Base-by-base conservation (phyloP, 192 early-diverging fungal species). In the Chytriomyces confervae region DNA sequence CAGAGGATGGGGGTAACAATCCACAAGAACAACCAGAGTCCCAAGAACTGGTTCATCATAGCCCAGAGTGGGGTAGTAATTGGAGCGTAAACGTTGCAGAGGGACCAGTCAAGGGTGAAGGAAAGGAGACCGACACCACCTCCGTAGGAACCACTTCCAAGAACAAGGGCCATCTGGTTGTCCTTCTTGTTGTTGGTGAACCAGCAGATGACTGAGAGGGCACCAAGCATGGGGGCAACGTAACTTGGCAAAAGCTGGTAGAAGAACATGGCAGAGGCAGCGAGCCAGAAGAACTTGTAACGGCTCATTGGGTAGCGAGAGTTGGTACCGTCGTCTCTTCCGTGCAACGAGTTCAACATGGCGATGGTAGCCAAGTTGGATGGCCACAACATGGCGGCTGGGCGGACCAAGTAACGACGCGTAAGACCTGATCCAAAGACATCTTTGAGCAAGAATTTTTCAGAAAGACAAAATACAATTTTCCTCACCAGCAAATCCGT, bases 311-410 rank as follows among this genome's bases (percentile, higher is more conserved):
- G 9, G 16, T 48, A 13, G 18, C 45, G 67, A 48, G 44, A 43
- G 45, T 69, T 69, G 67, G 44, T 49, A 48, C 50, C 67, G 45
- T 69, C 67, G 13, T 49, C 10, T 49, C 50, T 69, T 18, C 44
- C 45, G n/a, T 16, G 13, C 67, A 94, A 86, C 7, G 92, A 91
- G 29, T 90, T 90, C 82, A 94, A 94, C 45, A 95, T 81, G 18
- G 92, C 88, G 53, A 92, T 89, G 53, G 89, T 90, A 62, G 92
- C 83, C 62, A 96, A 84, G 63, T 88, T 92, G 2, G 86, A 72
- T 7, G 94, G 94, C 93, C 93, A 96, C 61, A 94, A 85, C 93
- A 95, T 95, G 10, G 88, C 83, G 5, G 92, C 86, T n/a, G 93
- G 93, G 53, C 91, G 89, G 7, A 95, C 93, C 18, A 95, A 85